These are phyloP conservation scores for Ceriops tagal DNA, from an alignment of 345 rosid species.

Conservation along the genomic window DNA sequence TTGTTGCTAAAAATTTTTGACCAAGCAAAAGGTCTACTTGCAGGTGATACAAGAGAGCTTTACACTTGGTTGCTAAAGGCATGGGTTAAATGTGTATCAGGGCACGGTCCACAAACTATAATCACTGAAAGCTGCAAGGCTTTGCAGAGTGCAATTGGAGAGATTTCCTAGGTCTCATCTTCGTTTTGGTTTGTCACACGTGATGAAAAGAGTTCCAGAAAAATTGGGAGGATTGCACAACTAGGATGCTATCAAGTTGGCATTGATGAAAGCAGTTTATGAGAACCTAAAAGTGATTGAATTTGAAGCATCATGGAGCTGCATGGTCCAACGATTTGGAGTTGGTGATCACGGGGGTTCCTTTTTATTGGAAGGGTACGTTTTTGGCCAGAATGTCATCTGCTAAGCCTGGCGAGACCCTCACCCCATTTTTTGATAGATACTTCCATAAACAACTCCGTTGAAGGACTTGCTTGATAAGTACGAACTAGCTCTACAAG, in stretches of 20 bases:
- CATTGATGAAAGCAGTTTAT: constrained; percentile 49
- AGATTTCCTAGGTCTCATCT: constrained; percentile 79
- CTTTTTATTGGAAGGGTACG: constrained; percentile 69
- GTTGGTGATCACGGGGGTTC: constrained; percentile 67
- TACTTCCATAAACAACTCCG: constrained; percentile 58
- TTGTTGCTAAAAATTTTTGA: too few relatives aligned
- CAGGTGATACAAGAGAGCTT: constrained; percentile 56
- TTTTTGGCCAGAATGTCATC: constrained; percentile 57
- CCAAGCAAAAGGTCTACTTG: constrained; percentile 63
- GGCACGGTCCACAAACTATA: constrained; percentile 70
- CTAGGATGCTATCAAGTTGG: constrained; percentile 42
- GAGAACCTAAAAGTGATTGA: constrained; percentile 65
- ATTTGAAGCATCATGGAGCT: constrained; percentile 78
- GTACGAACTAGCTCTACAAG: constrained; percentile 53
- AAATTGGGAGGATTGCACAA: constrained; percentile 48
- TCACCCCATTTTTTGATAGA: constrained; percentile 53
- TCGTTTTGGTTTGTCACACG: constrained; percentile 47
- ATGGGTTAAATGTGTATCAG: constrained; percentile 74
- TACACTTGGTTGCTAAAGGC: constrained; percentile 80
- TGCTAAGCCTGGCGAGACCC: constrained; percentile 43
- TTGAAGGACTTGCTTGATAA: constrained; percentile 61
- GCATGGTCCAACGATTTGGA: constrained; percentile 53
- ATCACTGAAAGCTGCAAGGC: constrained; percentile 60
- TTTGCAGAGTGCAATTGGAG: constrained; percentile 58
- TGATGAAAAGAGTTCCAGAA: constrained; percentile 50